Base-by-base conservation (phyloP, 495 filamentous ascomycete genomes). In the Penicillium odoratum region DNA sequence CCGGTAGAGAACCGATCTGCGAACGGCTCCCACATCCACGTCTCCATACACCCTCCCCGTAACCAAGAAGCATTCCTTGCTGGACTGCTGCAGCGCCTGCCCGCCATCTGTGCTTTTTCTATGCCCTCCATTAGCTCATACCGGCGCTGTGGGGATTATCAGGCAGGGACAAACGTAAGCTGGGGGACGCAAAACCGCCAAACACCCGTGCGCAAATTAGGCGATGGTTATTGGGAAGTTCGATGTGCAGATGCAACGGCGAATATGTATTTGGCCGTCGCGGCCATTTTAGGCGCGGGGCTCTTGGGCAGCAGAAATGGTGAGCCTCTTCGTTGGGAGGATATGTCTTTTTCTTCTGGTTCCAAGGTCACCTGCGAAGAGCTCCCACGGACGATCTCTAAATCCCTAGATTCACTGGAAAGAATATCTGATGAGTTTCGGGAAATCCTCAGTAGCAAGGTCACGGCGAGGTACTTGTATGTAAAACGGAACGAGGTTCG, bases 171-270 rank as follows among this genome's bases (percentile, higher is more conserved):
- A 7, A 89, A 83, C 81, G 77, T 91, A 0, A 69, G 81, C 1
- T 91, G 88, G 88, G 89, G 87, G 15, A 86, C 83, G 18, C 80
- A 90, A 65, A 89, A 89, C 61, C 79, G 85, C 15, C 82, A 87
- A 68, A 75, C 80, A 10, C 79, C 87, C 2, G 73, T 92, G 29
- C 73, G 89, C 28, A 83, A 83, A 62, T 75, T 74, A 21, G 50
- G 52, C 10, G n/a, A 40, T 18, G 75, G 78, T 40, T 85, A 89
- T 64, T 92, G 87, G 85, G 89, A 92, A 69, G 28, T 91, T n/a
- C 81, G 85, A 56, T 78, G 74, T 59, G 55, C 90, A 15, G 89
- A 92, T 70, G 87, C 87, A 0, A 64, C 85, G 13, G 84, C 88
- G 7, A 92, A 92, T 64, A 78, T 84, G 58, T 92, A 90, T 67